Evolutionary conservation across 2,329 filamentous ascomycete species (phyloP), one percentile per base, ranked within the genome.

Genomic region (Magnaporthiopsis poae): DNA sequence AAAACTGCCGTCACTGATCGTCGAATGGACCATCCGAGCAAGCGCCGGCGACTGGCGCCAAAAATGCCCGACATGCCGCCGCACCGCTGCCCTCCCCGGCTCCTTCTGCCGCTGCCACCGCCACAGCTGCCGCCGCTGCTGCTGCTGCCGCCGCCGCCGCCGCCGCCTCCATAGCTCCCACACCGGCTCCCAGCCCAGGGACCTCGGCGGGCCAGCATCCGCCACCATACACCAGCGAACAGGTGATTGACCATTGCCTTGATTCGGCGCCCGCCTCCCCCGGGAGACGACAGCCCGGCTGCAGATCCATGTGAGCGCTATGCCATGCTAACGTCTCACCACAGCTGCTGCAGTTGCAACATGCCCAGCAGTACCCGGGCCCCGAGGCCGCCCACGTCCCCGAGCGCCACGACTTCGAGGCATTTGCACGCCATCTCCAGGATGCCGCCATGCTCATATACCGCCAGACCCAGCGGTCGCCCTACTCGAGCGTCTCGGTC

Each of bases 391-490:
- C 70, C 33, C 69, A 69, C 13, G 31, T 70, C 7, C 68, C 72
- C 31, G 74, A 86, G 71, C 81, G 84, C 70, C 81, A 85, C 75
- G 86, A 88, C 71, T 89, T 88, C 76, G 86, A 88, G 75, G 82
- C 84, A 65, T 88, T 88, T 73, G 86, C 86, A 68, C 82, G 86
- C 62, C 86, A 89, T 77, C 81, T 89, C 61, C 86, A 89, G 73
- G 86, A 88, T 81, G 86, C 86, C 64, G 86, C 86, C 69, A 87
- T 88, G 82, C 79, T 87, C 71, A 87, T 89, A 70, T 85, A 87
- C 73, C 81, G 84, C 69, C 86, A 88, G 75, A 84, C 84, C 62
- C 84, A 87, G 72, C 81, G 80, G 67, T 80, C 81, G 3, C 81
- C 81, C 31, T 87, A 89, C 70, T 80, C 78, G 25, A 82, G 81